Base-by-base conservation (phyloP, 2,329 filamentous ascomycete species). In the Aureobasidium sp. region DNA sequence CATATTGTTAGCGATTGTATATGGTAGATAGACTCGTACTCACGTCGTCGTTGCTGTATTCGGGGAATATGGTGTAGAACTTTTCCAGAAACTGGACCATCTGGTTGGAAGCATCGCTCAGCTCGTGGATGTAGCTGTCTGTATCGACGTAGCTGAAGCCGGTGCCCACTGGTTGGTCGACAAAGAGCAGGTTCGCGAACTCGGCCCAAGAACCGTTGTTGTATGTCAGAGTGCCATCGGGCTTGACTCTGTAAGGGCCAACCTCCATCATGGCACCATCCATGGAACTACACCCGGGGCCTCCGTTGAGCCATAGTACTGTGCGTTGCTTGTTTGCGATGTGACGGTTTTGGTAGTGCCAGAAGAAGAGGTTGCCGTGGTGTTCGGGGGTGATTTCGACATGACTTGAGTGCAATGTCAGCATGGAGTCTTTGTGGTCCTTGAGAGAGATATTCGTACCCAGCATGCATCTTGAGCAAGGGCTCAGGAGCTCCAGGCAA, bases 121-220 rank as follows among this genome's bases (percentile, higher is more conserved):
- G 81, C 72, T 97, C 93, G 67, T 87, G 85, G 21, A 97, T 74
- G 71, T 90, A 97, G 69, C 85, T 89, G 74, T 99, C 83, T 14
- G 90, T 94, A 71, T 96, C 88, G 71, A 92, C 92, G 71, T 94
- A 97, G 76, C 94, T 99, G 78, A 89, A 99, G 3, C 94, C 94
- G 1, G 93, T 97, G 13, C 94, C 95, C 39, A 97, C 92, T 0
- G 94, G 94, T 72, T 97, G 95, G 72, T 99, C 94, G 64, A 99
- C 90, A 72, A 99, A 99, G 63, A 99, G 84, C 57, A 99, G 76
- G 70, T 99, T 99, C 66, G 94, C 91, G 71, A 97, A 99, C 77
- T 99, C 93, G 74, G 96, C 89, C 95, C 95, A 99, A 1, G 91
- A 92, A n/a, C 94, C 94, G 61, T 95, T 88, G 73, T 97, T 97